Conservation (phyloP, 176 grass and related monocot species). For the Urochloa ruziziensis region DNA sequence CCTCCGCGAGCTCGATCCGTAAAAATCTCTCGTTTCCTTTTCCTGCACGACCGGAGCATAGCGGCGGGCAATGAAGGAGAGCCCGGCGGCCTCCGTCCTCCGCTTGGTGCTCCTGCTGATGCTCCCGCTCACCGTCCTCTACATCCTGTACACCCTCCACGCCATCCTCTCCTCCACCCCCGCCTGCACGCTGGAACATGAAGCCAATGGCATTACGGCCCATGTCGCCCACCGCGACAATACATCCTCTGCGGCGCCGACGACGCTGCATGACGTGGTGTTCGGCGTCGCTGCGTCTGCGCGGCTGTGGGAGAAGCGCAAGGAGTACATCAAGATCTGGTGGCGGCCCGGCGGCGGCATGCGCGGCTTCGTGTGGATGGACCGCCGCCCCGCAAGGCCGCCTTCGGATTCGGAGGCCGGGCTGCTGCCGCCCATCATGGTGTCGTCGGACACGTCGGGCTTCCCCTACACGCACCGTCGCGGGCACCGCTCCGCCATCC, state of each 20-base stretch:
- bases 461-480: conserved; percentile 87
- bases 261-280: conserved; percentile 84
- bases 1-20: background rate
- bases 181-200: conserved; percentile 32
- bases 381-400: conserved; percentile 51
- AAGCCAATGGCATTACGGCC: background rate
- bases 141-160: conserved; percentile 82
- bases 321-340: conserved; percentile 98
- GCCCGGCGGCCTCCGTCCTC: conserved; percentile 35
- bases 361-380: conserved; percentile 94
- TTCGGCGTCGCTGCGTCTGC: conserved; percentile 95
- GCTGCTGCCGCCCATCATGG: conserved; percentile 61
- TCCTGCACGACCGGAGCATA: background rate
- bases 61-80: conserved; percentile 46
- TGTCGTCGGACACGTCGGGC: conserved; percentile 66
- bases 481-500: conserved; percentile 84
- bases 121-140: conserved; percentile 57
- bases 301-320: conserved; percentile 75
- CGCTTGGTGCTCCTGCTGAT: conserved; percentile 62
- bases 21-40: background rate
- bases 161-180: conserved; percentile 52
- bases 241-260: too few species aligned
- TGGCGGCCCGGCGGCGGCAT: conserved; percentile 61
- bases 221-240: too few species aligned
- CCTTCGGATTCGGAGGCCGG: too few species aligned